Base-by-base conservation (phyloP, 805 yeast species). In the Candida anglica region DNA sequence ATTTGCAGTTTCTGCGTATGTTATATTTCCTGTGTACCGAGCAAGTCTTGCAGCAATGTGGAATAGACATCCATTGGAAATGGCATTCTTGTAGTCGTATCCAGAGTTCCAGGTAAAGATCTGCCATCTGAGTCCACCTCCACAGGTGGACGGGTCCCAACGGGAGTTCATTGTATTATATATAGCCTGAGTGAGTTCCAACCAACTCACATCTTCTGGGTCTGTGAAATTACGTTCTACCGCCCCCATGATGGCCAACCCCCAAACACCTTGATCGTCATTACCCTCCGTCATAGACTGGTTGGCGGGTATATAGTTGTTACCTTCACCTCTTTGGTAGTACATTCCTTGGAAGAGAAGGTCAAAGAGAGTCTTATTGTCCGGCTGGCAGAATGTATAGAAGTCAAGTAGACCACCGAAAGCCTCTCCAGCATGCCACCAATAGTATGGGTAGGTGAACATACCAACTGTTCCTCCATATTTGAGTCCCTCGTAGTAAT, bases 61-160 rank as follows among this genome's bases (percentile, higher is more conserved):
- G 74, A 89, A 88, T 36, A 89, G 66, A 32, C 89, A 85, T 17
- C 95, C 97, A 58, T 86, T 89, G n/a, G 94, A 73, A 38, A 89
- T 86, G 23, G 96, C 67, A 58, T 91, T 91, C 59, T 91, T 91
- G 61, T 91, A 91, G 57, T 86, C 84, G 56, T 88, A 91, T 41
- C 98, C 98, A 5, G 86, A 72, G 56, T 91, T 91, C 95, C 96
- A 89, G 37, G 81, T 72, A 65, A 81, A 91, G 50, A 91, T 91
- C 66, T 91, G 98, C 98, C 98, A 91, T 60, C 97, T 72, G 40
- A 91, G 63, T 1, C 98, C 98, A 39, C 98, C 98, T 28, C 70
- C 74, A 63, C 98, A 91, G 36, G 66, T 50, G 3, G 47, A 53
- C 6, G 55, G 45, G 57, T 89, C 96, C 98, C 98, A 91, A 57